Evolutionary conservation across 148 eudicot genomes (phyloP), one percentile per base, ranked within the genome.

Genomic region (Cornus florida): DNA sequence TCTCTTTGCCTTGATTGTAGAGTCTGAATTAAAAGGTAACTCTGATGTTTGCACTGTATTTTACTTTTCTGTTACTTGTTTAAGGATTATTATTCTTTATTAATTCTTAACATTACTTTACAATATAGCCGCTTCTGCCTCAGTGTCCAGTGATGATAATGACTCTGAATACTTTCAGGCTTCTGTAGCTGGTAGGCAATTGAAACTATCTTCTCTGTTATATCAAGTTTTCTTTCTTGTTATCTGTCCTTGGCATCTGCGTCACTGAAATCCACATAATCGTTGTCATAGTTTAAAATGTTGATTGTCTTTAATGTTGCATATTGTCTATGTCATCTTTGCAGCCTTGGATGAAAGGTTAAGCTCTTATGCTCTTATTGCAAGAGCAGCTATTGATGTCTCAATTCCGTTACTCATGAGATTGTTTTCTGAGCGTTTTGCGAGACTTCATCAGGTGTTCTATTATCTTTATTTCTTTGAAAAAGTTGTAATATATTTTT

Each of bases 341-440:
- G 78, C 85, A 97, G 99, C 90, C 72, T 92, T 97, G 99, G 99
- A 97, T 86, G 99, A 97, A 88, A 94, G 99, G 84, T 84, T 97
- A 79, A 91, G 92, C 81, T 94, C 95, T 23, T 97, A 97, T 83
- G 99, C 92, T 75, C 94, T 92, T 77, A 92, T 97, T 77, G 99
- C 96, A 46, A 88, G 98, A 78, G 93, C 97, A 79, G 89, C 98
- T 75, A 82, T 89, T 80, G 94, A 88, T 78, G 75, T 80, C 33
- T 83, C 97, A 73, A 71, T 91, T 82, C 95, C 98, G 71, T 84
- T 97, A 53, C 92, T 97, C 75, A 87, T 92, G 62, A 78, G 89
- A 79, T 86, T 87, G 73, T 88, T 97, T 77, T 79, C 87, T 38
- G 98, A 97, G 77, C 92, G 89, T 64, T 81, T 94, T 80, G 85